phyloP scores from a whole-genome alignment of 2,329 filamentous ascomycete genomes.

The Alternaria atra region DNA sequence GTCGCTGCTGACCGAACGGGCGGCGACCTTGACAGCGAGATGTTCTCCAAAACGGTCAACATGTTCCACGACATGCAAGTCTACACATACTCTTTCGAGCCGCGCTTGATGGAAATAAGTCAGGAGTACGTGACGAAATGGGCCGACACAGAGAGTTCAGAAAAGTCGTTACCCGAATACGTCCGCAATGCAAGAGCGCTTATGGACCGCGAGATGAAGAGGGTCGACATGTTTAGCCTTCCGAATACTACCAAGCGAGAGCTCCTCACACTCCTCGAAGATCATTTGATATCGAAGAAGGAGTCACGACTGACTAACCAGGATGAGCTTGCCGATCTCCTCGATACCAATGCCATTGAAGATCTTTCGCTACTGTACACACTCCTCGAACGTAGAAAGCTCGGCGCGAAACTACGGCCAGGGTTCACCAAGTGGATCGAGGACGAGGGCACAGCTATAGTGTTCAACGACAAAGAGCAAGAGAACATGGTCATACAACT shows the following conservation, averaged over 20 bases:
- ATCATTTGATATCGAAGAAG: conserved; percentile 74
- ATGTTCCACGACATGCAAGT: conserved; percentile 87
- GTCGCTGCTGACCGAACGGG: conserved; percentile 74
- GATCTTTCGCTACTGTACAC: conserved; percentile 81
- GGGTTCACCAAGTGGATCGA: conserved; percentile 85
- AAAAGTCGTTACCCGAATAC: conserved; percentile 75
- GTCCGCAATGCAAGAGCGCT: conserved; percentile 74
- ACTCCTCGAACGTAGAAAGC: conserved; percentile 74
- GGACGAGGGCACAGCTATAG: conserved; percentile 76
- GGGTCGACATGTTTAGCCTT: conserved; percentile 83
- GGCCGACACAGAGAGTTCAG: conserved; percentile 70
- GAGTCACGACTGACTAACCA: conserved; percentile 65
- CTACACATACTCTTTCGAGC: conserved; percentile 83
- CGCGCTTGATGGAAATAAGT: conserved; percentile 73
- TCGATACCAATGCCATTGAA: conserved; percentile 73
- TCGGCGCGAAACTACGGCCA: conserved; percentile 73
- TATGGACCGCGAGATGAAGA: conserved; percentile 74
- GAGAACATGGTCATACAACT: conserved; percentile 88
- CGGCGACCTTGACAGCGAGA: conserved; percentile 65
- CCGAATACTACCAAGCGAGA: conserved; percentile 83
- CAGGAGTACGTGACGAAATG: conserved; percentile 74
- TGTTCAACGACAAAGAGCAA: conserved; percentile 79
- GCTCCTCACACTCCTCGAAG: conserved; percentile 76
- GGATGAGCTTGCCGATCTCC: conserved; percentile 74
- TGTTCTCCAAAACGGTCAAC: conserved; percentile 76